A percentile compares a stretch with the other conserved stretches of the same genome.
phyloP scores from a whole-genome alignment of 139 green algal genomes.

The Chlorella sp. region DNA sequence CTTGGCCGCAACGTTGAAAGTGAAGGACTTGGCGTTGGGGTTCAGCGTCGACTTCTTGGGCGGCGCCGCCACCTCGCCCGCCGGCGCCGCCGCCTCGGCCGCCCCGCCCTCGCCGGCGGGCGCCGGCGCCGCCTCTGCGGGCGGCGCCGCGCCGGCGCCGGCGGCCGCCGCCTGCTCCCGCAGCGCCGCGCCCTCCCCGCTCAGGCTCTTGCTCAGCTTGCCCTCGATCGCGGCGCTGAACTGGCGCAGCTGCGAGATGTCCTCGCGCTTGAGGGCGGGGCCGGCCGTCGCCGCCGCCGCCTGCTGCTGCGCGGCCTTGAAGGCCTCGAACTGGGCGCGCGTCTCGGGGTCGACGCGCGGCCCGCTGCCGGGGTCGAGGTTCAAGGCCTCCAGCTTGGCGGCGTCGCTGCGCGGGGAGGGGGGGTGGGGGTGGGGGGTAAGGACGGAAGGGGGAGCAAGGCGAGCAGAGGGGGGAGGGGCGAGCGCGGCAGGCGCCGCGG shows the following conservation, averaged over 20 bases:
- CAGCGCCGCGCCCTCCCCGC: neutral
- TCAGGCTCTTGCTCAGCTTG: slow-evolving; percentile 31
- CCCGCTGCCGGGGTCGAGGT: slow-evolving; percentile 46
- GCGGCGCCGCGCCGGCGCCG: neutral
- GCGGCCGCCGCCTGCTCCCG: slow-evolving; percentile 4
- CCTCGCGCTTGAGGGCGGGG: slow-evolving; percentile 21
- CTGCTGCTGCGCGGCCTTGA: slow-evolving; percentile 34
- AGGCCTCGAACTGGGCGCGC: slow-evolving; percentile 44
- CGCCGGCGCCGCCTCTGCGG: slow-evolving; percentile 6
- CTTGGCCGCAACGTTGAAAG: slow-evolving; percentile 56
- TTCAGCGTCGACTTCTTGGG: slow-evolving; percentile 35
- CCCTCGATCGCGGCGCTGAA: slow-evolving; percentile 33
- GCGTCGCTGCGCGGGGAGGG: slow-evolving; percentile 17
- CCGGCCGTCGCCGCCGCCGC: too few relatives aligned
- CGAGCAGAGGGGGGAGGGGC: neutral
- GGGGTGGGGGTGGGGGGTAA: neutral
- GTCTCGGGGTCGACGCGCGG: slow-evolving; percentile 33
- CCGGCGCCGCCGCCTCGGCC: neutral
- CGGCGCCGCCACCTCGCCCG: neutral
- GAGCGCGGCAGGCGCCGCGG: too few relatives aligned
- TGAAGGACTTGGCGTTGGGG: slow-evolving; percentile 59
- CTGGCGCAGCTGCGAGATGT: slow-evolving; percentile 30
- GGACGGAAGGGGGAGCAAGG: neutral
- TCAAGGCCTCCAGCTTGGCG: slow-evolving; percentile 47
- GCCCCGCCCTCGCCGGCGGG: neutral